Evolutionary conservation across 345 rosid species (phyloP).

Genomic region (Hypericum perforatum): DNA sequence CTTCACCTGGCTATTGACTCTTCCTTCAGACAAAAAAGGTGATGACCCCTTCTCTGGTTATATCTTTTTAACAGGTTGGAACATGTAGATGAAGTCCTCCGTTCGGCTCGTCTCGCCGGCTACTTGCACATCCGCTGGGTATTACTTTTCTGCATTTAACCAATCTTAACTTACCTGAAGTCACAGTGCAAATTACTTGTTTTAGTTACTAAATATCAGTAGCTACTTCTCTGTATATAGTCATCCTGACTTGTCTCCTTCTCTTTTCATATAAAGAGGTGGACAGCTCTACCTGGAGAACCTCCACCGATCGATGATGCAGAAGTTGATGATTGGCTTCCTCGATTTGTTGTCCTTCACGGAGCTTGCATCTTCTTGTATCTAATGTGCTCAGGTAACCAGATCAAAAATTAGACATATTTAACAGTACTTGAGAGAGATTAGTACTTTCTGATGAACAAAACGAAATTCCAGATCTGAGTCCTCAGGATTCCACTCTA

Average conservation of each 20-base stretch:
- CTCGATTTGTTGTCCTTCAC: constrained; percentile 87
- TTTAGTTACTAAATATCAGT: no score
- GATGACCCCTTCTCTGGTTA: not conserved
- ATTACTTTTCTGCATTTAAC: constrained; percentile 13
- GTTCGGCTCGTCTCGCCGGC: constrained; percentile 82
- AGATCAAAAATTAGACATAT: not conserved
- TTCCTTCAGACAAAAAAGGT: no score
- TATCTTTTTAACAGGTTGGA: constrained; percentile 48
- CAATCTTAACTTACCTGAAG: constrained; percentile 1
- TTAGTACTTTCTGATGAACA: constrained; percentile 7
- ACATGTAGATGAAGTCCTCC: constrained; percentile 80
- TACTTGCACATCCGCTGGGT: constrained; percentile 79
- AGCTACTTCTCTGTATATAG: constrained; percentile 4
- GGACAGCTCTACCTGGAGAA: constrained; percentile 95
- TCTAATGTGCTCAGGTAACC: constrained; percentile 59
- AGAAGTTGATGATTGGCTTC: constrained; percentile 98
- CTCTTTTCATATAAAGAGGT: constrained; percentile 43
- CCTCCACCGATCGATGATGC: constrained; percentile 82
- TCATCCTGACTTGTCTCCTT: not conserved
- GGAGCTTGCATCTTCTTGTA: constrained; percentile 84
- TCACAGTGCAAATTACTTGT: constrained; percentile 7
- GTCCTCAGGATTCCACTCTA: constrained; percentile 88
- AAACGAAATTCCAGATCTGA: constrained; percentile 50
- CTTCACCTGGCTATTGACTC: no score
- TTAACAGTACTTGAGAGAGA: not conserved